Base-by-base conservation (phyloP, 176 grass and related monocot species). In the Carex cristatella region DNA sequence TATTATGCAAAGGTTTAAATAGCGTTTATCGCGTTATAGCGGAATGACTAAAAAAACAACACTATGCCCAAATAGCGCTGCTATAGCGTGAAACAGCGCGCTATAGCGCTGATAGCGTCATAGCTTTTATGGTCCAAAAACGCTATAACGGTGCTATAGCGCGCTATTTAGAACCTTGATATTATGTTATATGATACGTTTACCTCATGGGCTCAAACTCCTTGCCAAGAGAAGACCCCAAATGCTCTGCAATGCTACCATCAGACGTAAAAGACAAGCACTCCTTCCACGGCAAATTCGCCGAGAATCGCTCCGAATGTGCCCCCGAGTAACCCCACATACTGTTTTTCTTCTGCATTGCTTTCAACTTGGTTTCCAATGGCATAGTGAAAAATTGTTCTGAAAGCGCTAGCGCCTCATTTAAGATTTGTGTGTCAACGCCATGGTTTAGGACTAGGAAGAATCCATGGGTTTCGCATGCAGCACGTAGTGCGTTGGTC, bases 211-310 rank as follows among this genome's bases (percentile, higher is more conserved):
- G 64, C 81, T 92, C 84, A 62, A 94, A 97, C 30, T 81, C 78
- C 40, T 38, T 78, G 14, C 94, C 94, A 4, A 97, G 38, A 68
- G 65, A 77, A 70, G 90, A 89, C 32, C 64, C 14, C 87, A 51
- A 11, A 97, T 89, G 86, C 61, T 97, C 92, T 1, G 18, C 84
- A 82, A 92, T 84, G 53, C 23, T 2, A 9, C 58, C 23, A 11
- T 62, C 44, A 49, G 92, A 86, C 37, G 30, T 72, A 28, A 97
- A 94, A 61, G 94, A 94, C 28, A 97, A 83, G 40, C 90, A 91
- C 79, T 92, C 94, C 89, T 97, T 97, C 94, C 94, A 97, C 0
- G 94, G 94, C 0, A 97, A 91, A 16, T 92, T 91, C 42, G 61
- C 38, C 23, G 86, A 42, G 70, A 97, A 97, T 18, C 92, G 92